A percentile compares a stretch with the other conserved stretches of the same genome.
phyloP scores from a whole-genome alignment of 2,329 filamentous ascomycete genomes.

The Neopestalotiopsis clavispora region DNA sequence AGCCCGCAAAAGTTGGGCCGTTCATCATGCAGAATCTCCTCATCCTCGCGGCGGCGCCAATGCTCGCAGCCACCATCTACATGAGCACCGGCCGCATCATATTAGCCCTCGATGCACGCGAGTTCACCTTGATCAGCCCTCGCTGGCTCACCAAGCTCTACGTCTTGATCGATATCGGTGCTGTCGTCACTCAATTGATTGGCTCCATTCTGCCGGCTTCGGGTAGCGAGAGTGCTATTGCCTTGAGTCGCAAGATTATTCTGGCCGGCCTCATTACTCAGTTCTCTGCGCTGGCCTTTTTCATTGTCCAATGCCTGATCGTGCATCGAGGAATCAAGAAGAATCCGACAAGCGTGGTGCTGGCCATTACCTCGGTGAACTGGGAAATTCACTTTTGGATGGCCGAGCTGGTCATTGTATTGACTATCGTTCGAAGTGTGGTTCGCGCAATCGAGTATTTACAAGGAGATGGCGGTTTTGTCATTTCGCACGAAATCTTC shows the following conservation, averaged over 20 bases:
- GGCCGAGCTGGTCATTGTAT: slow-evolving; percentile 36
- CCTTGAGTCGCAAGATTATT: slow-evolving; percentile 48
- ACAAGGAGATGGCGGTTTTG: slow-evolving; percentile 44
- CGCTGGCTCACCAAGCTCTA: slow-evolving; percentile 51
- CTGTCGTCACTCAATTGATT: slow-evolving; percentile 46
- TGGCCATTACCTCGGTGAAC: slow-evolving; percentile 8
- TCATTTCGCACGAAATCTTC: slow-evolving; percentile 45
- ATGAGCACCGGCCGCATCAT: slow-evolving; percentile 42
- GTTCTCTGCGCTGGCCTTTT: slow-evolving; percentile 54
- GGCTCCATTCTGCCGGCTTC: slow-evolving; percentile 38
- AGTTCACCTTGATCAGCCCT: slow-evolving; percentile 19
- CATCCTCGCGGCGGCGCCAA: slow-evolving; percentile 26
- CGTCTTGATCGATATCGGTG: slow-evolving; percentile 49
- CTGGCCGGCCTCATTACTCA: slow-evolving; percentile 55
- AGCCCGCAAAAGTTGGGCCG: slow-evolving; percentile 18
- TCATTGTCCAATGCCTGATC: slow-evolving; percentile 46
- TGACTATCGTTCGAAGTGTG: slow-evolving; percentile 51
- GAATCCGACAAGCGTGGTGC: slow-evolving; percentile 13
- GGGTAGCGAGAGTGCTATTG: slow-evolving; percentile 29
- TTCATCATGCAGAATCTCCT: slow-evolving; percentile 31
- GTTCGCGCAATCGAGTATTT: slow-evolving; percentile 54
- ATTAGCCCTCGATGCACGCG: slow-evolving; percentile 26
- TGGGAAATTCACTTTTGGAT: slow-evolving; percentile 30
- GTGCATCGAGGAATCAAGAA: slow-evolving; percentile 41
- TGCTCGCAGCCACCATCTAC: slow-evolving; percentile 42